Evolutionary conservation across 805 yeast genomes (phyloP), one percentile per base, ranked within the genome.

Genomic region (Barnettozyma wickerhamii): DNA sequence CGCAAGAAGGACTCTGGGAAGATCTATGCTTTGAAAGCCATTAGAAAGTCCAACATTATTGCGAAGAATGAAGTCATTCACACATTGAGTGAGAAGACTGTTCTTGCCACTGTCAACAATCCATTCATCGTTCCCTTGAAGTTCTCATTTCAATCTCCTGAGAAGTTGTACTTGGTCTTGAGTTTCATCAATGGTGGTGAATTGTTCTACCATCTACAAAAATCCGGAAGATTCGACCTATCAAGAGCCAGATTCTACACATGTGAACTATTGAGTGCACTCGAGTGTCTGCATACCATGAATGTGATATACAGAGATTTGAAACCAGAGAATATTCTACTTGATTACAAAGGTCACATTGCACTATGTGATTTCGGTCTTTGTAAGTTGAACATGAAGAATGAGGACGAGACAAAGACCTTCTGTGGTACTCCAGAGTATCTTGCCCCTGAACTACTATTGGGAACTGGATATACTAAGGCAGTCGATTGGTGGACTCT

Each of bases 361-460:
- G 97, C 98, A 2, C 69, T 93, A 41, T 93, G 99, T 68, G 99
- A 93, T 66, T 93, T 93, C 60, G 99, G 99, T 6, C 72, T 93
- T 33, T 93, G 98, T 68, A 93, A 93, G 65, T 76, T 93, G 54
- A 88, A 93, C 68, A 93, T 93, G 99, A 78, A 81, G 50, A 78
- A 82, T 52, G 83, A 85, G 46, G 96, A 89, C 54, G 85, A 85
- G 63, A 82, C 88, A 1, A 84, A 83, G 54, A 93, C 99, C 0
- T 93, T 93, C 61, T 93, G 99, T 65, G 99, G 99, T 30, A 93
- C 99, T 0, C 98, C 98, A 1, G 98, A 93, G 64, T 93, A 93
- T 63, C 71, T 93, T 51, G 96, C 98, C 1, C 99, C 99, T 1
- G 99, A 93, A 64, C 69, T 93, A 51, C 68, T 93, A 36, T 69